Evolutionary conservation across 2,329 filamentous ascomycete species (phyloP).

Genomic region (Xylariaceae sp.): DNA sequence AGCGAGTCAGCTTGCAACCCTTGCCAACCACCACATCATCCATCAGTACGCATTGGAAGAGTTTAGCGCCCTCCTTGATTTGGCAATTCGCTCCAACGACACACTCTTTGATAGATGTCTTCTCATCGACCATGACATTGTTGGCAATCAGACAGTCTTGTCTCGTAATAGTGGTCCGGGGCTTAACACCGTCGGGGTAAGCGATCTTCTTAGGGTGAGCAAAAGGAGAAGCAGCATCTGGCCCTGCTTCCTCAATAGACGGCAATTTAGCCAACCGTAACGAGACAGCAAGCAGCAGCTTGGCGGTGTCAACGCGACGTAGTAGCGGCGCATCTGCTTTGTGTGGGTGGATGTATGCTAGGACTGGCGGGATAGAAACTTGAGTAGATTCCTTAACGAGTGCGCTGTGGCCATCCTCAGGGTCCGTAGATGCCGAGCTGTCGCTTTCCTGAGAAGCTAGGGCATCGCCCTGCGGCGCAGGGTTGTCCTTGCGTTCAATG

Average conservation of each 20-base stretch:
- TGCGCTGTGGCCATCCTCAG: constrained; percentile 23
- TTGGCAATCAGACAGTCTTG: constrained; percentile 78
- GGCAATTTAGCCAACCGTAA: constrained; percentile 80
- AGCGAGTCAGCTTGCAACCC: constrained; percentile 78
- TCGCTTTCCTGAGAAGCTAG: constrained; percentile 21
- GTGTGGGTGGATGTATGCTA: constrained; percentile 74
- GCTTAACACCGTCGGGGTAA: constrained; percentile 74
- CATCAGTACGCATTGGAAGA: constrained; percentile 88
- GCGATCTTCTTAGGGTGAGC: constrained; percentile 76
- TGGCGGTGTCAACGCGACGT: constrained; percentile 81
- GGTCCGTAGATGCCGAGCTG: constrained; percentile 19
- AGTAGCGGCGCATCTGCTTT: constrained; percentile 58
- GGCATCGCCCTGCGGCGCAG: constrained; percentile 15
- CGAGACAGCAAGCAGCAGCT: constrained; percentile 74
- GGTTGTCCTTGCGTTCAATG: constrained; percentile 23
- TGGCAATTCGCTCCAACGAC: constrained; percentile 85
- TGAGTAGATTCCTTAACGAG: constrained; percentile 27
- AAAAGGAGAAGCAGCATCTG: constrained; percentile 60
- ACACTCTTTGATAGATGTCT: constrained; percentile 85
- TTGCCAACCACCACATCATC: constrained; percentile 83
- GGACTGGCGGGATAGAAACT: constrained; percentile 58
- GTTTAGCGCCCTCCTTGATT: constrained; percentile 77
- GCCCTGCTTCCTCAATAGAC: constrained; percentile 59
- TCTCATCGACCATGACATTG: constrained; percentile 84
- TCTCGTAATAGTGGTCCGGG: constrained; percentile 74